These are phyloP conservation scores for Haplosporangium sp. DNA, from an alignment of 371 early-diverging fungal genomes.

Conservation along the genomic window DNA sequence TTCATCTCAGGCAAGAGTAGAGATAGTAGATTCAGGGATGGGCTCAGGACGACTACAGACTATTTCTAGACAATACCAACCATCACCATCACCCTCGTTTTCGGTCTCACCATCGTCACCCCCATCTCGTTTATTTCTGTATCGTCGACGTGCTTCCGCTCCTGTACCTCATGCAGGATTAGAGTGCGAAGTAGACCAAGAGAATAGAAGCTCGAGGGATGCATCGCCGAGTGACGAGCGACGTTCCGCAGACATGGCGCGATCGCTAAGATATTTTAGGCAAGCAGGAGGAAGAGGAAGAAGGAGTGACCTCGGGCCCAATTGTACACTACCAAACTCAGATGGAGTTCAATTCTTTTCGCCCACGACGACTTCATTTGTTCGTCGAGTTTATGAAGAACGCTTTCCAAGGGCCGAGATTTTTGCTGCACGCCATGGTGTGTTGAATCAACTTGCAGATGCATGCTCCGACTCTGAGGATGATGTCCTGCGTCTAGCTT, in stretches of 20 bases:
- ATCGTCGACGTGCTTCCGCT: background rate
- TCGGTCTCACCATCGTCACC: background rate
- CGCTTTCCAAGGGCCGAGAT: too few species aligned
- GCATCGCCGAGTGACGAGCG: conserved; percentile 1
- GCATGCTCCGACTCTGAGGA: background rate
- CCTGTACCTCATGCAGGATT: background rate
- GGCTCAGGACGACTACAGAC: conserved; percentile 7
- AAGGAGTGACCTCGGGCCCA: background rate
- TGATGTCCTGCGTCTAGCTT: conserved; percentile 4
- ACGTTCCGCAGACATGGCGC: conserved; percentile 4
- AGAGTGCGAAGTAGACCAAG: too few species aligned
- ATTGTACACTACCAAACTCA: too few species aligned
- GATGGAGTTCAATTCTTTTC: too few species aligned
- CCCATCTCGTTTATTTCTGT: background rate
- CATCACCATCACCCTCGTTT: conserved; percentile 7
- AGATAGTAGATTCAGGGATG: conserved; percentile 18
- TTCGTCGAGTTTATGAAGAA: too few species aligned
- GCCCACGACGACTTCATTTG: too few species aligned
- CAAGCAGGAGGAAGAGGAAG: too few species aligned
- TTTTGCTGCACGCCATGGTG: background rate
- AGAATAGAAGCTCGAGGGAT: too few species aligned
- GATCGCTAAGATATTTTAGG: background rate
- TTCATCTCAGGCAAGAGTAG: background rate
- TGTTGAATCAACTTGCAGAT: background rate
- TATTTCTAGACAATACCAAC: background rate